phyloP scores from a whole-genome alignment of 495 filamentous ascomycete genomes.

The Podospora sp. region DNA sequence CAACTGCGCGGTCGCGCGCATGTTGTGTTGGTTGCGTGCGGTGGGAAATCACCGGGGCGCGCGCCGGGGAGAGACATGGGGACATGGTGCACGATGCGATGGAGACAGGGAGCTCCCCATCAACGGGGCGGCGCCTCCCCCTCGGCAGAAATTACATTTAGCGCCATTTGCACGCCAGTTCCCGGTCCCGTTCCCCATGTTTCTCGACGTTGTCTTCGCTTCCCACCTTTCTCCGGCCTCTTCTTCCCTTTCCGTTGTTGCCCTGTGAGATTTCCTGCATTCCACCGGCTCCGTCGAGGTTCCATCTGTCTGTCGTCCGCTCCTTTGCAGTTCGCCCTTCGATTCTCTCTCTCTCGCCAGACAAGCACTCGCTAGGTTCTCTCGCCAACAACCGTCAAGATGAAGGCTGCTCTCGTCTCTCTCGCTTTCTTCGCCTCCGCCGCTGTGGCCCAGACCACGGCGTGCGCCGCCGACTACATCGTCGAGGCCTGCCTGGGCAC shows the following conservation, averaged over 20 bases:
- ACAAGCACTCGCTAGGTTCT: neutral
- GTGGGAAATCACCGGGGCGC: neutral
- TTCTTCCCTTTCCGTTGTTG: constrained; percentile 17
- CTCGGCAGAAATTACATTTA: constrained; percentile 13
- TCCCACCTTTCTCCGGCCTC: too few species aligned
- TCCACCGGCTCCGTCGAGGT: constrained; percentile 3
- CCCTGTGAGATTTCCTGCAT: constrained; percentile 28
- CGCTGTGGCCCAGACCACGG: constrained; percentile 33
- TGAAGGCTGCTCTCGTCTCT: constrained; percentile 41
- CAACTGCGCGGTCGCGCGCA: neutral
- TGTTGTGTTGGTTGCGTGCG: neutral
- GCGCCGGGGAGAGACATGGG: neutral
- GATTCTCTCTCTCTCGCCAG: constrained; percentile 1
- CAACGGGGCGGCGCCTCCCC: constrained; percentile 2
- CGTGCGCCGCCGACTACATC: constrained; percentile 47
- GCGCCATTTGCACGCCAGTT: neutral
- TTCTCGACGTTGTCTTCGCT: neutral
- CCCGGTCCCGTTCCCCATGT: constrained; percentile 6
- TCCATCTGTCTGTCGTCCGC: constrained; percentile 9
- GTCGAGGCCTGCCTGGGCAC: constrained; percentile 47
- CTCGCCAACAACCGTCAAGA: constrained; percentile 27
- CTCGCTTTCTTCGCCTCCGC: constrained; percentile 37
- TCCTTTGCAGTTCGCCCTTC: constrained; percentile 9
- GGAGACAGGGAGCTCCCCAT: constrained; percentile 15
- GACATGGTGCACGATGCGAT: neutral